Base-by-base conservation (phyloP, 257 asterid species). In the Gentiana macrophylla region DNA sequence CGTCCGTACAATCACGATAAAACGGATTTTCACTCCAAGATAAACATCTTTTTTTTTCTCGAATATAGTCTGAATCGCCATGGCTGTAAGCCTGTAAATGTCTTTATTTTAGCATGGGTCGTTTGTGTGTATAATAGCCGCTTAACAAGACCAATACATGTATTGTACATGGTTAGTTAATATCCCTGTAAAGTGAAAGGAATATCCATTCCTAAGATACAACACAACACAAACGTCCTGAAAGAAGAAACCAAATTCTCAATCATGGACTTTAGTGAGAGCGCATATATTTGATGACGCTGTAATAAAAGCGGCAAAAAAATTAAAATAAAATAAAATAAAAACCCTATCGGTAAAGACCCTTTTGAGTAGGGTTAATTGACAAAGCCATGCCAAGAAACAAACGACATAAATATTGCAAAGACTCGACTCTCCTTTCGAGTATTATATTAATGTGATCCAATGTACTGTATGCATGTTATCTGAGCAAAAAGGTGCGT, bases 171-270 rank as follows among this genome's bases (percentile, higher is more conserved):
- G 24, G 24, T 24, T 24, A 24, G 11, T 61, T 59, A 24, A 24
- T 32, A 51, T 61, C 54, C 67, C 65, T 59, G 73, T 51, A 56
- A 72, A 63, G 64, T 36, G 56, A 57, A 35, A 46, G 55, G 69
- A 66, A 72, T 67, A 67, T 63, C 63, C 62, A 57, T 37, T 32
- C 7, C 49, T 15, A 38, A 56, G 68, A 72, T 60, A 44, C 50
- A 67, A 53, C 74, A 56, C 12, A 61, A 60, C 74, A 72, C 46
- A 63, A 60, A 72, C 49, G 60, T 53, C 71, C 63, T 52, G 43
- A 51, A 37, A 64, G 55, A 67, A 67, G 49, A 47, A 33, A 63
- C 38, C 74, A 67, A 63, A 63, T 5, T 51, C 51, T 51, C 52
- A 41, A 62, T 24, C 3, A 41, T 59, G 35, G 60, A 62, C 64